Evolutionary conservation across 2,329 filamentous ascomycete species (phyloP).

Genomic region (Pyricularia grisea): DNA sequence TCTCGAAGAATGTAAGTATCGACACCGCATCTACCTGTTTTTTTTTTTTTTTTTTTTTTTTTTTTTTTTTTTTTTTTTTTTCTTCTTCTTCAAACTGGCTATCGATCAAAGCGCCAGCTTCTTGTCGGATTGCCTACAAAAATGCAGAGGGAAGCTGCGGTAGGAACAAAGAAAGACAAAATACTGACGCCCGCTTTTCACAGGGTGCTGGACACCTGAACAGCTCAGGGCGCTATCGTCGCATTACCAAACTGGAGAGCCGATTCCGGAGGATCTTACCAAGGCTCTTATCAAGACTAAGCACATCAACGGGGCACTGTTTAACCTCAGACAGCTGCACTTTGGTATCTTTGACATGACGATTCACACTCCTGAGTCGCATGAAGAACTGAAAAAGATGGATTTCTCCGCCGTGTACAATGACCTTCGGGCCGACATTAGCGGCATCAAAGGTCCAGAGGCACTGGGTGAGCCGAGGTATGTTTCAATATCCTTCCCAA

Average conservation of each 20-base stretch:
- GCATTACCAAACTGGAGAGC: slow-evolving; percentile 62
- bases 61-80: no score
- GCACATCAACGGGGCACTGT: slow-evolving; percentile 71
- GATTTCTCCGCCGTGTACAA: slow-evolving; percentile 64
- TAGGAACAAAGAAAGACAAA: background rate
- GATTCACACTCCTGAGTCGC: slow-evolving; percentile 61
- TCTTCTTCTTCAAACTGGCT: no score
- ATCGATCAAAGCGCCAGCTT: background rate
- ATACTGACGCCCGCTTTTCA: background rate
- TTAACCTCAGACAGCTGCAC: slow-evolving; percentile 69
- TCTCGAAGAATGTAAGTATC: slow-evolving; percentile 50
- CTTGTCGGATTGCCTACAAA: background rate
- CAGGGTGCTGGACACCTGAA: slow-evolving; percentile 57
- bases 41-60: no score
- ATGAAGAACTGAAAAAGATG: slow-evolving; percentile 57
- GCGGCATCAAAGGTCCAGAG: slow-evolving; percentile 66
- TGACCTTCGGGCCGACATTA: slow-evolving; percentile 59
- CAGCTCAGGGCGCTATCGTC: slow-evolving; percentile 58
- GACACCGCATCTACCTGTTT: background rate
- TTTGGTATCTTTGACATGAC: slow-evolving; percentile 82
- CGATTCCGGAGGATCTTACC: slow-evolving; percentile 67
- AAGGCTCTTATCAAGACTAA: slow-evolving; percentile 67
- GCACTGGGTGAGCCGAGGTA: slow-evolving; percentile 47
- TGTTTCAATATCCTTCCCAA: slow-evolving; percentile 14
- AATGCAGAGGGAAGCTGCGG: no score